phyloP scores from a whole-genome alignment of 2,329 filamentous ascomycete species.

The Acephala macrosclerotiorum region DNA sequence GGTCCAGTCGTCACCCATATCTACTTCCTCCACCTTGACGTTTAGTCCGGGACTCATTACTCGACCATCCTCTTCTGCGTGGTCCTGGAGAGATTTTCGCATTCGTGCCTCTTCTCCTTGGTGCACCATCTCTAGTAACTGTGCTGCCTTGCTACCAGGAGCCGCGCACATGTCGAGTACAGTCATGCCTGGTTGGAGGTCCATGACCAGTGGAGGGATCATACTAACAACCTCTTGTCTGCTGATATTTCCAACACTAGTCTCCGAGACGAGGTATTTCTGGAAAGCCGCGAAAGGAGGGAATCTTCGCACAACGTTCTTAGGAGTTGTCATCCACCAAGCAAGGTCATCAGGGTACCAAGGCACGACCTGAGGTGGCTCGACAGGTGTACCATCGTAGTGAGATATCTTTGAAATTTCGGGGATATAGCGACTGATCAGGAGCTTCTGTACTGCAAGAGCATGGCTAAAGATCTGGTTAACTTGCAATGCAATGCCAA shows the following conservation, averaged over 20 bases:
- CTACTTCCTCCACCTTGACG: constrained; percentile 50
- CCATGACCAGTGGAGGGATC: constrained; percentile 95
- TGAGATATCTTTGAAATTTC: constrained; percentile 85
- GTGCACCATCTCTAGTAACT: constrained; percentile 94
- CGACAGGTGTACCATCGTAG: constrained; percentile 81
- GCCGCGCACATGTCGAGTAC: constrained; percentile 97
- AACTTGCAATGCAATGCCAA: constrained; percentile 10
- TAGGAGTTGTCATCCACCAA: constrained; percentile 98
- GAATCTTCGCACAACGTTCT: constrained; percentile 93
- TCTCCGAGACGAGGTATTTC: constrained; percentile 97
- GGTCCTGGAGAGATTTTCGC: constrained; percentile 70
- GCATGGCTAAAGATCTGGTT: constrained; percentile 70
- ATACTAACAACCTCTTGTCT: constrained; percentile 98
- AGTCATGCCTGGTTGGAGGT: constrained; percentile 88
- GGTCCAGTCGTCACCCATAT: constrained; percentile 62
- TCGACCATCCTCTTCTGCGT: constrained; percentile 67
- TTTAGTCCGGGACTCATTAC: constrained; percentile 57
- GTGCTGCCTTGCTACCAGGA: constrained; percentile 95
- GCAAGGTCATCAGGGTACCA: constrained; percentile 97
- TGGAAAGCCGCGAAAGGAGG: constrained; percentile 95
- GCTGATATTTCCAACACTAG: constrained; percentile 95
- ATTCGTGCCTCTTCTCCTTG: constrained; percentile 89
- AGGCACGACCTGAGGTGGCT: constrained; percentile 80
- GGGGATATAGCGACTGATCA: constrained; percentile 89
- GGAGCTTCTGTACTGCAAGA: constrained; percentile 86